Evolutionary conservation across 768 basidiomycete species (phyloP).

Genomic region (Glaciozyma martinii): DNA sequence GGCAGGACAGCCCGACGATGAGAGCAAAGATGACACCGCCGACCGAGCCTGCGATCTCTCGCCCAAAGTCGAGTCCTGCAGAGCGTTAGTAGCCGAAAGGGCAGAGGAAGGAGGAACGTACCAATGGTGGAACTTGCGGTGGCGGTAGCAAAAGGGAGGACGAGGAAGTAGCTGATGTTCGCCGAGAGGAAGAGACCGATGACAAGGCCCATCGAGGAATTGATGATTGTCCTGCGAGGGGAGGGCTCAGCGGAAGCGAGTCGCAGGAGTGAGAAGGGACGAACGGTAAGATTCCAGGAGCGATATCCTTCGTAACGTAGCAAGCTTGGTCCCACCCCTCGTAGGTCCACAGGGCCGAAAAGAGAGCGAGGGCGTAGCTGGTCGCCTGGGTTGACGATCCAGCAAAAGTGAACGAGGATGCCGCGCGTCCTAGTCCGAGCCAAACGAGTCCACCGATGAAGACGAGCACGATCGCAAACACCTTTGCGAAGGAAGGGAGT

Average conservation of each 20-base stretch:
- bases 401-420: slow-evolving; percentile 62
- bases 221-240: slow-evolving; percentile 18
- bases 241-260: neutral
- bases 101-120: neutral
- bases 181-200: neutral
- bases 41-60: slow-evolving; percentile 70
- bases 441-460: slow-evolving; percentile 70
- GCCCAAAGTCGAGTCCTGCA: slow-evolving; percentile 63
- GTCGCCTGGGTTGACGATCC: slow-evolving; percentile 70
- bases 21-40: slow-evolving; percentile 80
- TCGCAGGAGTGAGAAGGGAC: neutral
- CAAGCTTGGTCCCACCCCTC: slow-evolving; percentile 80
- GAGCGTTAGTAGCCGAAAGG: neutral
- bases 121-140: slow-evolving; percentile 19
- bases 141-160: slow-evolving; percentile 51
- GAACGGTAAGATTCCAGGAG: slow-evolving; percentile 13
- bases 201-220: slow-evolving; percentile 14
- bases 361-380: slow-evolving; percentile 82
- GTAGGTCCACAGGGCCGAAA: slow-evolving; percentile 86
- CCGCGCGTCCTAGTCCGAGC: slow-evolving; percentile 59
- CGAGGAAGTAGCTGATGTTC: slow-evolving; percentile 71
- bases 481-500: slow-evolving; percentile 21
- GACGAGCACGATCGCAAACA: slow-evolving; percentile 46
- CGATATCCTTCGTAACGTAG: slow-evolving; percentile 21
- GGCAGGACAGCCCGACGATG: slow-evolving; percentile 88